Conservation (phyloP, 2,329 filamentous ascomycete species). For the Emergomyces pasteurianus region DNA sequence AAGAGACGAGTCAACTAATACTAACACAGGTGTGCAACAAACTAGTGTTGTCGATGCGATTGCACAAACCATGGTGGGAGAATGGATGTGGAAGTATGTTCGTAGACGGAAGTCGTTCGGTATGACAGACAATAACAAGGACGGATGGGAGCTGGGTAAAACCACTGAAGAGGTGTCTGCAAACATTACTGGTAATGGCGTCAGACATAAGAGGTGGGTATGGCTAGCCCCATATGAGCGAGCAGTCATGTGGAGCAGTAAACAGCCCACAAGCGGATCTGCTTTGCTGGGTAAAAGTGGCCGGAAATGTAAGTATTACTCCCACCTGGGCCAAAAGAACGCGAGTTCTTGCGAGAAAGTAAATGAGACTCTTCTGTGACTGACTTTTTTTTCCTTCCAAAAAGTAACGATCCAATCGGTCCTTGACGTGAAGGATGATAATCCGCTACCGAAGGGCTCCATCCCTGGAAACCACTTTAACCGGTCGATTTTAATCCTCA, state of each 20-base stretch:
- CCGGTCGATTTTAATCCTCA: slow-evolving; percentile 88
- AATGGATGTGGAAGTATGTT: slow-evolving; percentile 45
- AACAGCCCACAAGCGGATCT: slow-evolving; percentile 79
- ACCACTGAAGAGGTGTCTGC: slow-evolving; percentile 57
- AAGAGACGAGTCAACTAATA: slow-evolving; percentile 37
- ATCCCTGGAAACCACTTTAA: slow-evolving; percentile 54
- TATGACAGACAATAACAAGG: slow-evolving; percentile 38
- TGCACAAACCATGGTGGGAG: slow-evolving; percentile 95
- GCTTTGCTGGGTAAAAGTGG: slow-evolving; percentile 90
- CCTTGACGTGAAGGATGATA: slow-evolving; percentile 91
- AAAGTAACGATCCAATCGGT: slow-evolving; percentile 90
- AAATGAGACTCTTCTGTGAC: background rate
- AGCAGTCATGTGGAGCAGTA: slow-evolving; percentile 95
- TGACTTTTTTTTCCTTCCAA: background rate
- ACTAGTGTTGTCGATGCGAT: slow-evolving; percentile 89
- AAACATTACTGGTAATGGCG: slow-evolving; percentile 53
- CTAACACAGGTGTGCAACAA: slow-evolving; percentile 46
- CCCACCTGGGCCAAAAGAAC: background rate
- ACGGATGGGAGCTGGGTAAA: slow-evolving; percentile 39
- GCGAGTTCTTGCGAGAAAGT: background rate
- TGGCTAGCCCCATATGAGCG: slow-evolving; percentile 96
- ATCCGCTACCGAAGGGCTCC: slow-evolving; percentile 63
- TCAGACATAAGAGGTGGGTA: slow-evolving; percentile 88
- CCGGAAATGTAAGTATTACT: slow-evolving; percentile 64
- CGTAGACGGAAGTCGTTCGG: slow-evolving; percentile 72